Base-by-base conservation (phyloP, 1,284 basidiomycete species). In the Vanrija sp. region DNA sequence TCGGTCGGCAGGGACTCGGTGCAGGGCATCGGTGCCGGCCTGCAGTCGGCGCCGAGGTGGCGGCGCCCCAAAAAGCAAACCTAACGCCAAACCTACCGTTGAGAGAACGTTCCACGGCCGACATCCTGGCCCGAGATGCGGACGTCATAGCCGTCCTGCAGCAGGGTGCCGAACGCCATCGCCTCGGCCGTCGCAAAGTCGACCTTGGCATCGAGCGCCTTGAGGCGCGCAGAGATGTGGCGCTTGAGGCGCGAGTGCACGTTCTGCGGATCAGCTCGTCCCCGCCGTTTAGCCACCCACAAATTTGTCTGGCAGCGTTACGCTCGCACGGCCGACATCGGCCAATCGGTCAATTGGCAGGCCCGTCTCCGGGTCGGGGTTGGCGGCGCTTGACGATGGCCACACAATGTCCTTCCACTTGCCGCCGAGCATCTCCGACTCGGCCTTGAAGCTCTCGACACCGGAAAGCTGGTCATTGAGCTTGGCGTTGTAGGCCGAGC, bases 121-220 rank as follows among this genome's bases (percentile, higher is more conserved):
- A 91, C 89, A 67, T 94, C 91, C 71, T 95, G 90, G 3, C 91
- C 90, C 8, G 88, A 89, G 41, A 94, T 87, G 15, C 90, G 82
- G 15, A 94, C 81, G 67, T 93, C 85, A 58, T 78, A 82, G 2
- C 88, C 88, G 53, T 89, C 86, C 10, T 82, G 73, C 82, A 94
- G 82, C 37, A 93, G 78, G 1, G 87, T 84, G 0, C 91, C 91
- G 65, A 91, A 89, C 0, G 89, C 90, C 74, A 93, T 77, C 0
- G 89, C 87, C 78, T 95, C 91, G 10, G 88, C 90, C 31, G 88
- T 90, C 0, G 89, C 88, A 81, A 88, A 94, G 68, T 93, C 89
- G 41, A 95, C 86, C 38, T 78, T 79, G 3, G 83, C 77, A 48
- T 89, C 83, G 41, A 94, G 72, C 48, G 83, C 84, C 61, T 84